Evolutionary conservation across 805 yeast genomes (phyloP), one percentile per base, ranked within the genome.

Genomic region (Wickerhamiella bombiphila): DNA sequence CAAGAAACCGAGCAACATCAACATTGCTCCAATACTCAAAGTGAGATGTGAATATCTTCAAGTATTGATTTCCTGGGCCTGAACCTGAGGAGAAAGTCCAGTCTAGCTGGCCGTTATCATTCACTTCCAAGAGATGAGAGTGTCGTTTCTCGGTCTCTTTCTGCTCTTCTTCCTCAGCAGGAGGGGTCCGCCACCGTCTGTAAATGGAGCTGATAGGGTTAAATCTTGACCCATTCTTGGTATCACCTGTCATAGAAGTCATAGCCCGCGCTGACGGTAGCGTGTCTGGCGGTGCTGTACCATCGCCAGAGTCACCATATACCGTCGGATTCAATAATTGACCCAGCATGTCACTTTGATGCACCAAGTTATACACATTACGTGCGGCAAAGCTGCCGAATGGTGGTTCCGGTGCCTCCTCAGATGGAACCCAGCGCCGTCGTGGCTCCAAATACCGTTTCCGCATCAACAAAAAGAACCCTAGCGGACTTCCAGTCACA

Each of bases 261-360:
- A 39, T 21, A 15, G 18, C n/a, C 13, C 18, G 11, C 13, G 20
- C 33, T 6, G 33, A 17, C 14, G 33, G 33, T 6, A 30, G 9
- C 9, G 20, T 30, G 7, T 20, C 33, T 5, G 33, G 33, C 9
- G 11, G 33, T 15, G 18, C 14, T 5, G 14, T 5, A 13, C 22
- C 22, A 7, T 30, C 22, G 13, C 22, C 33, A 15, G 34, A 16
- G 13, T 49, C 50, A 3, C 58, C 64, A 44, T 68, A 64, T 5
- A 86, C 72, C 32, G 88, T 61, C 1, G 97, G 95, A 53, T 85
- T 94, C 44, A 88, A 60, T 40, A 94, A 61, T 53, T 81, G 85
- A 0, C 93, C 93, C 28, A 91, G 76, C 1, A 96, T 93, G 54
- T 88, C 98, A 49, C 93, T 80, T 1, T 83, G 80, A 54, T 88